phyloP scores from a whole-genome alignment of 2,329 filamentous ascomycete species.

The Anisogramma anomala region DNA sequence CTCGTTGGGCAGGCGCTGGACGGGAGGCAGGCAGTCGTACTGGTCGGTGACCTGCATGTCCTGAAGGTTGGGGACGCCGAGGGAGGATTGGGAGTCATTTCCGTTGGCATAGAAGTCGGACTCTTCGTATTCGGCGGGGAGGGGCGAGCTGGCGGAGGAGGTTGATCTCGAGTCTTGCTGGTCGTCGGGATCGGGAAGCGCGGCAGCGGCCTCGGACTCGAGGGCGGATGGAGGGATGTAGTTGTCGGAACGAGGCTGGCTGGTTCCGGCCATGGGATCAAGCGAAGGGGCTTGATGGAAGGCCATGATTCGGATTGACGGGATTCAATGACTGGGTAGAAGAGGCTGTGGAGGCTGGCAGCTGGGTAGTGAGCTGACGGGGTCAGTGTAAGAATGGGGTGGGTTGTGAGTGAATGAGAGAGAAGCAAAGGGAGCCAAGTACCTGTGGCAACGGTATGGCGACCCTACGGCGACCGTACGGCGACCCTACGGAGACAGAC shows the following conservation, averaged over 20 bases:
- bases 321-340: neutral
- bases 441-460: no score
- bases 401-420: neutral
- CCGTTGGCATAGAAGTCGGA: slow-evolving; percentile 83
- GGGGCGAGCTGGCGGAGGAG: slow-evolving; percentile 64
- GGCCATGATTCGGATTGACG: slow-evolving; percentile 15
- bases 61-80: slow-evolving; percentile 67
- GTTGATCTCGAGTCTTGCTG: slow-evolving; percentile 45
- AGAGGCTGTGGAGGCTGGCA: neutral
- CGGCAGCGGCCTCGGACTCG: slow-evolving; percentile 13
- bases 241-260: slow-evolving; percentile 6
- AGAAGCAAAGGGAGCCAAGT: no score
- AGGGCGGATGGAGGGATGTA: slow-evolving; percentile 7
- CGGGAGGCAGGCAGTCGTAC: slow-evolving; percentile 60
- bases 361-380: neutral
- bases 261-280: slow-evolving; percentile 18
- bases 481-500: no score
- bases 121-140: slow-evolving; percentile 72
- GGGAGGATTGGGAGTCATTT: slow-evolving; percentile 88
- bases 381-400: neutral
- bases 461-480: no score
- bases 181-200: slow-evolving; percentile 24
- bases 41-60: slow-evolving; percentile 61
- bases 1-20: slow-evolving; percentile 81
- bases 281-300: slow-evolving; percentile 20